Conservation (phyloP, 2,329 filamentous ascomycete genomes). For the Fusarium chlamydosporum region DNA sequence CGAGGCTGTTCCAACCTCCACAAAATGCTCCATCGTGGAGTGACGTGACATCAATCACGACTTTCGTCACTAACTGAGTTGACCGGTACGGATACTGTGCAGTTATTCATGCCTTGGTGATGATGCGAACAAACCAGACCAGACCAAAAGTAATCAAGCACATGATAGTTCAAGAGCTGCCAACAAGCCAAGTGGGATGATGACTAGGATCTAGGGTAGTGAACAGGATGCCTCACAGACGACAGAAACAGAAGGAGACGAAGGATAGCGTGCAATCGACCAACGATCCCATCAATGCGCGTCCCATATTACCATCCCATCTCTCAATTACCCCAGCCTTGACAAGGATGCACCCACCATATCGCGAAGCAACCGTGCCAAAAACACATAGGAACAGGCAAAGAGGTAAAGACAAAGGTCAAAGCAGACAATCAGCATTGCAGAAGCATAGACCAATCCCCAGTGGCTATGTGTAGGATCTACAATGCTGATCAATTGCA, state of each 20-base stretch:
- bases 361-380: conserved; percentile 21
- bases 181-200: conserved; percentile 24
- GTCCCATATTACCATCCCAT: conserved; percentile 11
- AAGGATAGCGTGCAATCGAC: background rate
- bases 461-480: conserved; percentile 14
- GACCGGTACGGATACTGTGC: background rate
- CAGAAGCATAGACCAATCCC: conserved; percentile 24
- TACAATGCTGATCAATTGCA: conserved; percentile 29
- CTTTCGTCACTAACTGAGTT: background rate
- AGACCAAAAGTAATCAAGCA: background rate
- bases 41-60: conserved; percentile 29
- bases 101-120: conserved; percentile 11
- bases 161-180: conserved; percentile 3
- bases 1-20: background rate
- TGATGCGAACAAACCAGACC: conserved; percentile 2
- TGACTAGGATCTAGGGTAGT: conserved; percentile 19
- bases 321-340: conserved; percentile 19
- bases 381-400: conserved; percentile 8
- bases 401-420: background rate
- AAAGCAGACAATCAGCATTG: conserved; percentile 10
- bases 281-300: conserved; percentile 23
- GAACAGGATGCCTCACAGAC: conserved; percentile 31
- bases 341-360: conserved; percentile 15
- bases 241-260: conserved; percentile 32
- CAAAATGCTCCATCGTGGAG: conserved; percentile 24